Conservation (phyloP, 345 rosid genomes). For the Erysimum cheiranthoides region DNA sequence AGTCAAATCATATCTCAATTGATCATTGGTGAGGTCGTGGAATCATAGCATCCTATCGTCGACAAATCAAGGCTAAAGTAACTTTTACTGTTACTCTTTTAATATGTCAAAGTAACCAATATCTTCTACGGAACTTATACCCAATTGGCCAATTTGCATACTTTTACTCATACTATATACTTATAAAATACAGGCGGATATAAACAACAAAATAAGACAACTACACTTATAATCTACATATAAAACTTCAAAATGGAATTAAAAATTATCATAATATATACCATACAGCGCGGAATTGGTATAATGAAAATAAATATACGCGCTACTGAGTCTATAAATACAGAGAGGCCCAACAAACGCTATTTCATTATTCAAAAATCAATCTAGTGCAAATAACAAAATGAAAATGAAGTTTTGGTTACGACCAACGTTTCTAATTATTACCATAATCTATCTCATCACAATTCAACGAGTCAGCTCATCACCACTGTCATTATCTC, state of each 20-base stretch:
- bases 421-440: constrained; percentile 15
- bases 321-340: constrained; percentile 23
- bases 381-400: neutral
- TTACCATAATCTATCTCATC: constrained; percentile 22
- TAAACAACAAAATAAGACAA: neutral
- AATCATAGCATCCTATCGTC: neutral
- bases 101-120: neutral
- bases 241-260: neutral
- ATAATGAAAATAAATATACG: neutral
- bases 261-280: neutral
- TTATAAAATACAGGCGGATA: neutral
- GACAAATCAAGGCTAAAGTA: neutral
- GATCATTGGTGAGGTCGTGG: neutral
- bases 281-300: neutral
- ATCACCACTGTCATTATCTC: constrained; percentile 12
- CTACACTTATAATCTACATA: neutral
- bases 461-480: constrained; percentile 33
- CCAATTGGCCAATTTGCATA: neutral
- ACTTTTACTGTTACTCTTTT: neutral
- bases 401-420: constrained; percentile 26
- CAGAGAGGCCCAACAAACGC: constrained; percentile 12
- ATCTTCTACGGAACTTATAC: neutral
- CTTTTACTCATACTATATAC: neutral
- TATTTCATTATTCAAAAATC: constrained; percentile 16
- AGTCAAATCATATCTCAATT: neutral